phyloP scores from a whole-genome alignment of 495 filamentous ascomycete species.

The Rostrohypoxylon terebratum region DNA sequence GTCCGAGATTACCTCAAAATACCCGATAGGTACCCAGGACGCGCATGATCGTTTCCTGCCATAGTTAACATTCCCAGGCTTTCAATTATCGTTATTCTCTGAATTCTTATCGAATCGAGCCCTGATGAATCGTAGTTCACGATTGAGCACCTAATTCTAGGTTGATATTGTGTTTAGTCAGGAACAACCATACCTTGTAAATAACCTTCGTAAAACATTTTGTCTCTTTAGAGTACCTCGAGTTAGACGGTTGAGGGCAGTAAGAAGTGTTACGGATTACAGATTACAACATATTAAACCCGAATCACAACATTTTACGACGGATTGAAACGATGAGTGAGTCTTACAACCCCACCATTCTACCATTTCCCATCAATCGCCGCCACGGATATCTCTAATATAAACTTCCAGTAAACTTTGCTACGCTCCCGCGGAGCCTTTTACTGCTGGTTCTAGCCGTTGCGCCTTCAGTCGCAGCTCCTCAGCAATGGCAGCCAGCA shows the following conservation, averaged over 20 bases:
- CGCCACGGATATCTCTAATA: not conserved
- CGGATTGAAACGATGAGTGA: constrained; percentile 31
- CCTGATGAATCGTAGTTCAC: not conserved
- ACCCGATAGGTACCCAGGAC: constrained; percentile 15
- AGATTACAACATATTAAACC: constrained; percentile 31
- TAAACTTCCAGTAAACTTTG: constrained; percentile 9
- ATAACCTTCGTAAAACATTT: constrained; percentile 2
- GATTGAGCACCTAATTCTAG: not conserved
- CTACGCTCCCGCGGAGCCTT: constrained; percentile 36
- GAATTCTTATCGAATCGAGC: not conserved
- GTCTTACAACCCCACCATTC: not conserved
- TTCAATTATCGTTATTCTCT: constrained; percentile 5
- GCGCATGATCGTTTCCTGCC: not conserved
- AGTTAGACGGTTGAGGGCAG: constrained; percentile 8
- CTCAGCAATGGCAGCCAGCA: constrained; percentile 23
- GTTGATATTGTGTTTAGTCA: not conserved
- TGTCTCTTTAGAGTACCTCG: constrained; percentile 14
- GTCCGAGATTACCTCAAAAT: constrained; percentile 22
- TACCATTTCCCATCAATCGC: not conserved
- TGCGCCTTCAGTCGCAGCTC: constrained; percentile 27
- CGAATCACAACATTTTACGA: constrained; percentile 23
- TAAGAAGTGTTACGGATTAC: not conserved
- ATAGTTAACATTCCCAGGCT: not conserved
- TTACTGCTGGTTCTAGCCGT: constrained; percentile 34
- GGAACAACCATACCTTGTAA: not conserved